Percentiles rank a stretch among this genome's conserved stretches.
Evolutionary conservation across 1,139 yeast genomes (phyloP).

Genomic region (Geotrichum fermentans): DNA sequence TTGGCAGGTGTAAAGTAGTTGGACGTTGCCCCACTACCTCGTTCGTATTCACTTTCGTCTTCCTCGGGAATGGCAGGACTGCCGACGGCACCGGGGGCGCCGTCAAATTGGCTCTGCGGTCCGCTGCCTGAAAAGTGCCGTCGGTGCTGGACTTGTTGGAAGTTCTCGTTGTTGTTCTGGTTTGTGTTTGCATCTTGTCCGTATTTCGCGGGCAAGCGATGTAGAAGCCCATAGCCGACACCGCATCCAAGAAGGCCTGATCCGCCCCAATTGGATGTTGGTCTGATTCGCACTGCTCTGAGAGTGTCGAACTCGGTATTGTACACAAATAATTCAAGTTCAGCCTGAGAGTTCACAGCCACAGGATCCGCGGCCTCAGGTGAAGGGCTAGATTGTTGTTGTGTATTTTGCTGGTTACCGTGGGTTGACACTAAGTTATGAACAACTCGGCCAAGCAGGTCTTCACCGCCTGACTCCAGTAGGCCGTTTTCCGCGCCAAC

Average conservation of each 20-base stretch:
- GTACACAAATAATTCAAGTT: constrained; percentile 64
- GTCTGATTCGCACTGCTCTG: constrained; percentile 78
- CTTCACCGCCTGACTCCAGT: constrained; percentile 84
- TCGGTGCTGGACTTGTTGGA: constrained; percentile 1
- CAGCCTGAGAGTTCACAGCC: constrained; percentile 25
- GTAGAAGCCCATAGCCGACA: constrained; percentile 87
- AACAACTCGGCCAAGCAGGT: constrained; percentile 64
- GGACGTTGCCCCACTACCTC: background rate
- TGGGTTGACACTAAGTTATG: constrained; percentile 28
- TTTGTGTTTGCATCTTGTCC: constrained; percentile 7
- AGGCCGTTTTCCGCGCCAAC: constrained; percentile 85
- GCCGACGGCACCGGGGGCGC: background rate
- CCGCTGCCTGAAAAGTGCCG: constrained; percentile 1
- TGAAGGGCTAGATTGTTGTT: constrained; percentile 15
- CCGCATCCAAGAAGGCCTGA: constrained; percentile 87
- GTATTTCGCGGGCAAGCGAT: constrained; percentile 65
- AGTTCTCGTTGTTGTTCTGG: background rate
- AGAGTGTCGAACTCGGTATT: constrained; percentile 81
- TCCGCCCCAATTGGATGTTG: constrained; percentile 57
- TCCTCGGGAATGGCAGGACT: constrained; percentile 7
- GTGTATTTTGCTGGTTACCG: constrained; percentile 23
- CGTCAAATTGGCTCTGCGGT: background rate
- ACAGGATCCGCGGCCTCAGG: constrained; percentile 1
- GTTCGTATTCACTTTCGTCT: background rate
- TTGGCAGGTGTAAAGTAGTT: constrained; percentile 16